Percentiles rank a stretch among this genome's conserved stretches.
Evolutionary conservation across 2,329 filamentous ascomycete species (phyloP).

Genomic region (Penicillium brasilianum): DNA sequence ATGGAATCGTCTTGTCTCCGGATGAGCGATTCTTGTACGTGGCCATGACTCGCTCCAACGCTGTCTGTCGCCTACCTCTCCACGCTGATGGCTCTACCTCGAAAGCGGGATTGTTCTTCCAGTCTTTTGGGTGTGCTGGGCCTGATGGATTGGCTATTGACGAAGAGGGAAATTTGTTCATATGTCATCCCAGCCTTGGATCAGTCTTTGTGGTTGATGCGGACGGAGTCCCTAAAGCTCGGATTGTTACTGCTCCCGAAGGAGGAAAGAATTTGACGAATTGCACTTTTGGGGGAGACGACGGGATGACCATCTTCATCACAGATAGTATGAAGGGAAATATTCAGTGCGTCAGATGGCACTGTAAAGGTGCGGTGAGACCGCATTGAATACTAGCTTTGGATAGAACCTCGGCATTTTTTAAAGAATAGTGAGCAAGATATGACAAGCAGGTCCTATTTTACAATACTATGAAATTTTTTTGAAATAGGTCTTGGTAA

Average conservation of each 20-base stretch:
- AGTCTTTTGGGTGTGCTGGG: conserved; percentile 49
- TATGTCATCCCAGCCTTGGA: conserved; percentile 45
- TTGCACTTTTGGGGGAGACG: conserved; percentile 48
- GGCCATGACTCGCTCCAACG: conserved; percentile 43
- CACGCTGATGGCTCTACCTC: conserved; percentile 47
- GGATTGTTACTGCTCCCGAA: conserved; percentile 39
- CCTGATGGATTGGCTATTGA: conserved; percentile 49
- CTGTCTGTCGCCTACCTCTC: conserved; percentile 50
- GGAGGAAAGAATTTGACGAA: conserved; percentile 47
- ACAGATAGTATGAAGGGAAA: conserved; percentile 49
- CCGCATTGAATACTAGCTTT: background rate
- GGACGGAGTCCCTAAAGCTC: conserved; percentile 45
- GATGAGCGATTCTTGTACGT: conserved; percentile 50
- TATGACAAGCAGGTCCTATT: no score
- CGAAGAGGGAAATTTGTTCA: conserved; percentile 46
- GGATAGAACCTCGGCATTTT: background rate
- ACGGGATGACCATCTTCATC: conserved; percentile 48
- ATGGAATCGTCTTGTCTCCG: conserved; percentile 45
- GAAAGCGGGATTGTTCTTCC: conserved; percentile 49
- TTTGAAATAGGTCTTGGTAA: background rate
- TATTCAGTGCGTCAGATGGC: conserved; percentile 25
- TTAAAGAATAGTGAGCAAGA: background rate
- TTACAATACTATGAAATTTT: no score
- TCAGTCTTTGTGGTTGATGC: conserved; percentile 46
- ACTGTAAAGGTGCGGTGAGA: conserved; percentile 20